phyloP scores from a whole-genome alignment of 2,329 filamentous ascomycete species.

The Cladosporium sp. region DNA sequence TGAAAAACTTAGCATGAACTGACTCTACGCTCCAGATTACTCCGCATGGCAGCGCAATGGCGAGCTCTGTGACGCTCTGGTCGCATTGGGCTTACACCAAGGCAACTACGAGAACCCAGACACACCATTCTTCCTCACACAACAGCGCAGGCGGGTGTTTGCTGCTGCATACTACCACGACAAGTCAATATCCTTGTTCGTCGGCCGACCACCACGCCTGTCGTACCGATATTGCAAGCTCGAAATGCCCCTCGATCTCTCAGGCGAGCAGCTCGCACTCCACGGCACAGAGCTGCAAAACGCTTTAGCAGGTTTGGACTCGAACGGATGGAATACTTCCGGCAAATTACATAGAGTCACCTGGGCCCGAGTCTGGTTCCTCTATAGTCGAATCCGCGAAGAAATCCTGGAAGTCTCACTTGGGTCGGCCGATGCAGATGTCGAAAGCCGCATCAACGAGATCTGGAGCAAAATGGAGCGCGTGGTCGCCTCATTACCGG shows the following conservation, averaged over 20 bases:
- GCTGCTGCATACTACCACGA: constrained; percentile 27
- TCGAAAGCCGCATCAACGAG: constrained; percentile 37
- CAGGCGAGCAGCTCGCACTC: constrained; percentile 46
- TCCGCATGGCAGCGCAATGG: constrained; percentile 32
- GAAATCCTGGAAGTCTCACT: constrained; percentile 58
- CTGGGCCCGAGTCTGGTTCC: constrained; percentile 43
- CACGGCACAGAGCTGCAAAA: constrained; percentile 39
- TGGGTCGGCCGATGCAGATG: constrained; percentile 36
- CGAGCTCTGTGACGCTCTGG: constrained; percentile 31
- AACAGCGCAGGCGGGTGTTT: constrained; percentile 32
- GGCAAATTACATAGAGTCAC: constrained; percentile 44
- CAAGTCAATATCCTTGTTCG: constrained; percentile 30
- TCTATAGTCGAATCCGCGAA: constrained; percentile 51
- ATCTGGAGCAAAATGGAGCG: constrained; percentile 36
- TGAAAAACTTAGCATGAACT: background rate
- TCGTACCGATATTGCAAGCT: constrained; percentile 51
- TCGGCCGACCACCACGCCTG: constrained; percentile 48
- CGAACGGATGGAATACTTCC: constrained; percentile 50
- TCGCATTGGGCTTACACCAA: constrained; percentile 33
- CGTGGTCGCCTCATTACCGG: constrained; percentile 32
- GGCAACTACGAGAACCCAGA: constrained; percentile 28
- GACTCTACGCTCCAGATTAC: constrained; percentile 18
- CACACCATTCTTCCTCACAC: constrained; percentile 32
- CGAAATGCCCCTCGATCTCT: constrained; percentile 53
- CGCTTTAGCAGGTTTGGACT: constrained; percentile 41